These are phyloP conservation scores for Pelargonium fulgidum DNA, from an alignment of 441 rosid genomes.

Conservation along the genomic window DNA sequence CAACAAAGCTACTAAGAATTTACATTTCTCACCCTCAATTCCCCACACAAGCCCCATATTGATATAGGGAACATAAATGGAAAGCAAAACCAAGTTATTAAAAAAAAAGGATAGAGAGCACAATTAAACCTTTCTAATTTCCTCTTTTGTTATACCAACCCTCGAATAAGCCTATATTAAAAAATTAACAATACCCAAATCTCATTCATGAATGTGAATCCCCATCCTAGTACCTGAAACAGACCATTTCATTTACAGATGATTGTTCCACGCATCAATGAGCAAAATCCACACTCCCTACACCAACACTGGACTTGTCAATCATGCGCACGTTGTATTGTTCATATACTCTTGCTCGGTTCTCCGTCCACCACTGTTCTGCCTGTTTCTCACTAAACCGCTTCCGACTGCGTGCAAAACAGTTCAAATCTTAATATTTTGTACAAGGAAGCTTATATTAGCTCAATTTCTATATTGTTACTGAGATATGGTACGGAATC, in stretches of 20 bases:
- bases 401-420: slow-evolving; percentile 56
- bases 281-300: slow-evolving; percentile 59
- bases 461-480: too few relatives aligned
- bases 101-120: neutral
- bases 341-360: slow-evolving; percentile 78
- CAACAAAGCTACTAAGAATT: slow-evolving; percentile 33
- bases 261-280: slow-evolving; percentile 29
- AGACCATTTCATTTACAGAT: slow-evolving; percentile 25
- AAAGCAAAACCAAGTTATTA: slow-evolving; percentile 12
- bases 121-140: slow-evolving; percentile 31
- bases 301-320: slow-evolving; percentile 62
- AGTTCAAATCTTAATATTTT: neutral
- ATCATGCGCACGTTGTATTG: slow-evolving; percentile 68
- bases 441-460: too few relatives aligned
- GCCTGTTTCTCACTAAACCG: slow-evolving; percentile 91
- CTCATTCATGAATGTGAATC: slow-evolving; percentile 26
- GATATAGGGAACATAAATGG: slow-evolving; percentile 16
- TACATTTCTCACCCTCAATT: slow-evolving; percentile 47
- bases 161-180: slow-evolving; percentile 21
- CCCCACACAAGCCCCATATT: slow-evolving; percentile 32
- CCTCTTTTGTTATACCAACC: slow-evolving; percentile 23
- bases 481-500: too few relatives aligned
- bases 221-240: neutral
- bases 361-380: slow-evolving; percentile 96
- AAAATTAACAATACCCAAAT: slow-evolving; percentile 20